Evolutionary conservation across 352 stramenopile genomes (phyloP).

Genomic region (Aphanomyces euteiches): DNA sequence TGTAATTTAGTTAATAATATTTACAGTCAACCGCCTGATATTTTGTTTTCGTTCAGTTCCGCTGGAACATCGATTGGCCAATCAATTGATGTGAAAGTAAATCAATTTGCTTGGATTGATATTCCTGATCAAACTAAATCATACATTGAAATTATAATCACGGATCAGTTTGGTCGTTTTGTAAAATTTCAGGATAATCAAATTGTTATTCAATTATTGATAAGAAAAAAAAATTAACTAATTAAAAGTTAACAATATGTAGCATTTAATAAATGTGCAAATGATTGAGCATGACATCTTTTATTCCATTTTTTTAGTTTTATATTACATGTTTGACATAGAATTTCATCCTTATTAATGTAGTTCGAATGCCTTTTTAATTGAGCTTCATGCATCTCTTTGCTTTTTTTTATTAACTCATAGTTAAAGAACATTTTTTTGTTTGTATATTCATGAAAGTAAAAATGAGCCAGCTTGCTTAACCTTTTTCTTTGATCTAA

Average conservation of each 20-base stretch:
- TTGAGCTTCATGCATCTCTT: too few relatives aligned
- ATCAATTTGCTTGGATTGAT: not conserved
- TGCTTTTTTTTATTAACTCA: too few relatives aligned
- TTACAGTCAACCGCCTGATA: not conserved
- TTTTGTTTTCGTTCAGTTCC: not conserved
- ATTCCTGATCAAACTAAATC: not conserved
- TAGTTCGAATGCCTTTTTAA: too few relatives aligned
- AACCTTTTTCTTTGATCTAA: not conserved
- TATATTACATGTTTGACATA: not conserved
- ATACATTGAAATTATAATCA: slow-evolving; percentile 6
- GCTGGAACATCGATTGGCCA: not conserved
- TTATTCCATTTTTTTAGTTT: not conserved
- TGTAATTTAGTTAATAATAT: slow-evolving; percentile 8
- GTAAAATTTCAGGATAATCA: not conserved
- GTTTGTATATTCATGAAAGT: too few relatives aligned
- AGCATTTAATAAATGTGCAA: not conserved
- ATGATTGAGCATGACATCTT: not conserved
- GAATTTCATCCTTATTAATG: not conserved
- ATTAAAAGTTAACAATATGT: slow-evolving; percentile 2
- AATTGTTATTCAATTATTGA: not conserved
- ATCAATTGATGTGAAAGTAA: not conserved
- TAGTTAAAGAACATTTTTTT: too few relatives aligned
- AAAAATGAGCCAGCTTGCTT: not conserved
- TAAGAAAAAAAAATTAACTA: not conserved
- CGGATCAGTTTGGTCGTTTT: not conserved